These are phyloP conservation scores for Nicotiana sylvestris DNA, from an alignment of 257 asterid species.

Conservation along the genomic window DNA sequence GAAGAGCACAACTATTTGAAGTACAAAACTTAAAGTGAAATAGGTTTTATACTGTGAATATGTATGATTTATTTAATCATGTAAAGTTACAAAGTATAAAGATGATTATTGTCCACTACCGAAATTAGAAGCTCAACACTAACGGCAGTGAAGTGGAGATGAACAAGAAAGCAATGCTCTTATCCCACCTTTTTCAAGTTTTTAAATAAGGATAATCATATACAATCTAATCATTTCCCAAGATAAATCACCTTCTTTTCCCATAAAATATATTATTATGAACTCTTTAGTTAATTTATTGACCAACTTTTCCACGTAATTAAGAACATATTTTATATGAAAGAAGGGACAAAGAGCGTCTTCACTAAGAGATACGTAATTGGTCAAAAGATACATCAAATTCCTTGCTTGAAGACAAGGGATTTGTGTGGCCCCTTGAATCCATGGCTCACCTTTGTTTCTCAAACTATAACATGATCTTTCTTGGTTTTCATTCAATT, in stretches of 20 bases:
- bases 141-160: background rate
- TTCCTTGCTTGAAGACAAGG: constrained; percentile 26
- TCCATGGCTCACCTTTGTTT: no score
- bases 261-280: background rate
- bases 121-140: background rate
- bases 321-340: background rate
- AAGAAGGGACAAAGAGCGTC: background rate
- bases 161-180: background rate
- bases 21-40: background rate
- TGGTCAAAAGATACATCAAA: constrained; percentile 12
- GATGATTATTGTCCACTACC: background rate
- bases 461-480: background rate
- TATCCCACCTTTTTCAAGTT: background rate
- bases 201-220: background rate
- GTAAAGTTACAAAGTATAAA: background rate
- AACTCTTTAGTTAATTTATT: background rate
- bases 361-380: background rate
- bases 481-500: background rate
- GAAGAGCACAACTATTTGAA: no score
- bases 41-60: background rate
- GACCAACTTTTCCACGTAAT: background rate
- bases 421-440: constrained; percentile 4
- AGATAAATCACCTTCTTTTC: background rate
- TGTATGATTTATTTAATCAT: background rate
- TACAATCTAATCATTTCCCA: constrained; percentile 2